Evolutionary conservation across 352 stramenopile genomes (phyloP), one percentile per base, ranked within the genome.

Genomic region (Phytophthora sansomeana): DNA sequence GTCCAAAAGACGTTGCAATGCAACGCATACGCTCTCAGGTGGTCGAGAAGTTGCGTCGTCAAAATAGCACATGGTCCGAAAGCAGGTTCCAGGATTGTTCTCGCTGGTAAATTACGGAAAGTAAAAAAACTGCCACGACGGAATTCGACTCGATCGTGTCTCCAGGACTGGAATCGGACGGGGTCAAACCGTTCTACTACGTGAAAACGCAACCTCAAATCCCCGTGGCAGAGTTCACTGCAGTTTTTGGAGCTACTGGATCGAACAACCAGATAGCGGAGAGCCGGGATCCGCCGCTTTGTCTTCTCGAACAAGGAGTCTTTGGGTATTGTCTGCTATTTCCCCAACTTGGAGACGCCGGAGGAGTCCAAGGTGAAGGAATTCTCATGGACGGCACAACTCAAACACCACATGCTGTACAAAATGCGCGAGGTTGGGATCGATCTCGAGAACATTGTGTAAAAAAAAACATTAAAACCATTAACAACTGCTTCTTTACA

Each of bases 401-500:
- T 90, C 58, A 92, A 92, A 58, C 78, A 90, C 51, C 67, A 86
- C 39, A 76, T 92, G 68, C 86, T 92, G 44, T 76, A 76, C 44
- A 81, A 87, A 67, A 78, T 92, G 70, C 71, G 77, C 36, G 78
- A 78, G 1, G 57, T 79, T 16, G 83, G 77, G 8, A 67, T 94
- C 26, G 81, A 91, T 47, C 43, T 91, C 4, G 85, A 94, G 65
- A 92, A 92, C 51, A 81, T 91, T 38, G 84, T 93, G 68, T 95
- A 95, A n/a, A n/a, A n/a, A n/a, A n/a, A n/a, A n/a, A n/a, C n/a
- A n/a, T n/a, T n/a, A n/a, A n/a, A n/a, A n/a, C n/a, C n/a, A n/a
- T n/a, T n/a, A n/a, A n/a, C n/a, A n/a, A n/a, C n/a, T n/a, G n/a
- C n/a, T n/a, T n/a, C n/a, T n/a, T n/a, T n/a, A n/a, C n/a, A n/a